Percentiles rank a stretch among this genome's conserved stretches.
phyloP scores from a whole-genome alignment of 2,329 filamentous ascomycete genomes.

The Fusarium sp. region DNA sequence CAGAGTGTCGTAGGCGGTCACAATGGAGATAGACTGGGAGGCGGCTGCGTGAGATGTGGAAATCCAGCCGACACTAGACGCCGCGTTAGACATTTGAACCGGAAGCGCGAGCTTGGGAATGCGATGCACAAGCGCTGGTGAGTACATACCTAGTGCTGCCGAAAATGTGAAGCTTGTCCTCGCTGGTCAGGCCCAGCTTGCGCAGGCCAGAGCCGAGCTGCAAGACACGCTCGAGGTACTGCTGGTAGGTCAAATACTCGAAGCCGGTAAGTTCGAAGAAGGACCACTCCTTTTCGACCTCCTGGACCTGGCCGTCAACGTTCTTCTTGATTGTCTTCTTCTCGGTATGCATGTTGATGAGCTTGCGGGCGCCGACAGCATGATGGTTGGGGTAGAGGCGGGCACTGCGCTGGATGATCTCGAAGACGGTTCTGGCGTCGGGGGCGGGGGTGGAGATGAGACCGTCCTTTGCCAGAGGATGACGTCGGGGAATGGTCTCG shows the following conservation, averaged over 20 bases:
- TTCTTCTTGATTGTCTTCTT: conserved; percentile 91
- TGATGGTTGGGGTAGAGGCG: conserved; percentile 70
- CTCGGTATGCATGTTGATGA: conserved; percentile 83
- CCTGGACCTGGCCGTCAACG: conserved; percentile 79
- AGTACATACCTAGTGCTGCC: conserved; percentile 77
- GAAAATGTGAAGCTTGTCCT: conserved; percentile 82
- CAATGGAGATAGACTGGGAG: conserved; percentile 90
- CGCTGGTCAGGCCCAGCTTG: conserved; percentile 75
- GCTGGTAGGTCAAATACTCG: conserved; percentile 79
- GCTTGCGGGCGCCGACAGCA: conserved; percentile 76
- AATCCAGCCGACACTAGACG: conserved; percentile 79
- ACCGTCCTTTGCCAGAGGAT: conserved; percentile 76
- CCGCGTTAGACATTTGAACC: conserved; percentile 10
- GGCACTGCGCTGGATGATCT: conserved; percentile 78
- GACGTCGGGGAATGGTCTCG: conserved; percentile 85
- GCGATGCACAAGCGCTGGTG: background rate
- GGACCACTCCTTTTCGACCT: conserved; percentile 91
- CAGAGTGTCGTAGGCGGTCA: conserved; percentile 94
- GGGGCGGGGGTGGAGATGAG: conserved; percentile 73
- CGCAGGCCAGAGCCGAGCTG: conserved; percentile 79
- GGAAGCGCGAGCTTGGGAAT: background rate
- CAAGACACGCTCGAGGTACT: conserved; percentile 78
- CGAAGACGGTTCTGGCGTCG: conserved; percentile 80
- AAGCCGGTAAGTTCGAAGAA: conserved; percentile 87
- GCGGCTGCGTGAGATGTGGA: conserved; percentile 79